Evolutionary conservation across 2,329 filamentous ascomycete species (phyloP).

Genomic region (Colletotrichum tamarilloi): DNA sequence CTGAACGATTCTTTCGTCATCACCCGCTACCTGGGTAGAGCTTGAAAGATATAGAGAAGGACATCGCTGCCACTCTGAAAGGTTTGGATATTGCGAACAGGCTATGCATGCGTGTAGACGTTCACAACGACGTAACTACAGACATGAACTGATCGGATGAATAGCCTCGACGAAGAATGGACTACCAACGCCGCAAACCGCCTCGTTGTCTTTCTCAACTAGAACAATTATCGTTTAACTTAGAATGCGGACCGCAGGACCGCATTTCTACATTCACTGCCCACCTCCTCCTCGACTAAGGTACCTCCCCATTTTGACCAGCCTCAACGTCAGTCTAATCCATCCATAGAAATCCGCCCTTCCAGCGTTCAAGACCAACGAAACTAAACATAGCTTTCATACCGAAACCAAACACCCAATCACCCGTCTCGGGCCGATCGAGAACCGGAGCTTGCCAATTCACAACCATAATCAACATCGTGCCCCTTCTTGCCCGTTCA

Average conservation of each 20-base stretch:
- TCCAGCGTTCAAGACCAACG: not conserved
- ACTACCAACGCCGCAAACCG: not conserved
- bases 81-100: not conserved
- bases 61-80: no score
- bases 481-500: not conserved
- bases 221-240: not conserved
- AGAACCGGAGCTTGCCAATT: not conserved
- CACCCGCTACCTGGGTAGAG: no score
- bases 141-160: not conserved
- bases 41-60: no score
- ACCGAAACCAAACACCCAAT: not conserved
- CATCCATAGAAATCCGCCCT: not conserved
- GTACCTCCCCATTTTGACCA: not conserved
- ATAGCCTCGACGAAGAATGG: not conserved
- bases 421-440: not conserved
- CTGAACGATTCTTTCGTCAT: no score
- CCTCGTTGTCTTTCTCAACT: not conserved
- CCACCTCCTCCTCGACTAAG: not conserved
- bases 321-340: not conserved
- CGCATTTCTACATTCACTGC: not conserved
- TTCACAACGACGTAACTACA: not conserved
- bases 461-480: not conserved
- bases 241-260: not conserved
- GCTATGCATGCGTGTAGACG: slow-evolving; percentile 2
- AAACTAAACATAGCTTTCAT: not conserved